Base-by-base conservation (phyloP, 805 yeast species). In the Teunomyces funiuensis region DNA sequence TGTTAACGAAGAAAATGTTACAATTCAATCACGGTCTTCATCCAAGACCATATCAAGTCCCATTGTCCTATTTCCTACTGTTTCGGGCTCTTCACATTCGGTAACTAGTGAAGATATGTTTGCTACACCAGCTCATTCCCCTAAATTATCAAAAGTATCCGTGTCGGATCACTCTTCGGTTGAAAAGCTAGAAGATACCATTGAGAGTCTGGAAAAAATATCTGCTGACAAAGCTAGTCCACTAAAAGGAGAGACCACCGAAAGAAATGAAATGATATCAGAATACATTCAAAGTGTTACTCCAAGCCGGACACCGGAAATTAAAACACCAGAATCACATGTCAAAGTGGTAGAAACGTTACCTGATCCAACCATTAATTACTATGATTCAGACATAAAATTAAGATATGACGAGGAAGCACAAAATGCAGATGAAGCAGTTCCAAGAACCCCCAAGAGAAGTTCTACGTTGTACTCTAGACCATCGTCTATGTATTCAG, bases 291-390 rank as follows among this genome's bases (percentile, higher is more conserved):
- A 17, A 31, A 22, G 25, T 22, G 25, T 22, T 31, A 20, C 16
- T 31, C 34, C 16, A n/a, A 23, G 3, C 23, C 33, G 9, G 33
- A 28, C 13, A 28, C 8, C 5, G 20, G n/a, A n/a, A n/a, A n/a
- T n/a, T n/a, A 22, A 4, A 8, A 22, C 25, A 11, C 20, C 34
- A n/a, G 6, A 8, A 18, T 25, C 13, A n/a, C 11, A 20, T 11
- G 8, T 19, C 14, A 20, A 31, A 6, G 34, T 31, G 6, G 19
- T 14, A n/a, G 34, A 31, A 11, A 18, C 33, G 13, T 40, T 47
- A 9, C 51, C 51, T 11, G 51, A 47, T 9, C 51, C 51, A 6
- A 47, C 46, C 5, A 45, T 47, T 19, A 46, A 45, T 28, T 37
- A 42, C n/a, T 26, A 31, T 6, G 28, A 15, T 13, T 37, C 28